Conservation (phyloP, 2,329 filamentous ascomycete species). For the Zopfia rhizophila region DNA sequence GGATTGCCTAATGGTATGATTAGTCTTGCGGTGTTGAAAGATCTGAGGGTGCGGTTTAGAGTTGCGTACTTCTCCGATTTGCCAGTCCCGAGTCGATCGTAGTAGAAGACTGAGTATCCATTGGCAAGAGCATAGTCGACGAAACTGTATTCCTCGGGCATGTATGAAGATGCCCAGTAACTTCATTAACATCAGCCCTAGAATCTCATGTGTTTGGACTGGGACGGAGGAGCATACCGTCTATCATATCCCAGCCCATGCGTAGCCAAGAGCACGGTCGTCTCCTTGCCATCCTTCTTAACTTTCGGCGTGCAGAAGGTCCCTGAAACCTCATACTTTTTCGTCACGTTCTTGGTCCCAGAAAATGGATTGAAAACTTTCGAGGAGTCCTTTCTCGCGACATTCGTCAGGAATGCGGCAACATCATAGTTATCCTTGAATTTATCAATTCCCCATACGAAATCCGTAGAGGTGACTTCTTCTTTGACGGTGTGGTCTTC, state of each 20-base stretch:
- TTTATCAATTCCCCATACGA: slow-evolving; percentile 2
- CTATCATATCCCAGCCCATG: slow-evolving; percentile 46
- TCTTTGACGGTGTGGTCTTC: slow-evolving; percentile 16
- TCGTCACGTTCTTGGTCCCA: slow-evolving; percentile 13
- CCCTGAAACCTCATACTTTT: slow-evolving; percentile 15
- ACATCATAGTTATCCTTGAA: slow-evolving; percentile 27
- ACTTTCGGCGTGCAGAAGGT: slow-evolving; percentile 23
- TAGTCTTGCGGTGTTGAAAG: background rate
- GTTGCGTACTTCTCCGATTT: slow-evolving; percentile 29
- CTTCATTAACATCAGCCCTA: slow-evolving; percentile 5
- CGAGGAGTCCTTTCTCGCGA: slow-evolving; percentile 1
- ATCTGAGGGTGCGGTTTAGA: background rate
- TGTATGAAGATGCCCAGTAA: slow-evolving; percentile 46
- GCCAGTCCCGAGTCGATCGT: slow-evolving; percentile 48
- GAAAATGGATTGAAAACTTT: slow-evolving; percentile 12
- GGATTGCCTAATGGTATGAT: slow-evolving; percentile 10
- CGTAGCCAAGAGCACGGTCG: slow-evolving; percentile 41
- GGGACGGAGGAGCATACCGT: slow-evolving; percentile 11
- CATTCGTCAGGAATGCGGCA: slow-evolving; percentile 6
- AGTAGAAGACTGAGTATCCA: slow-evolving; percentile 50
- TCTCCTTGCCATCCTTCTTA: slow-evolving; percentile 23
- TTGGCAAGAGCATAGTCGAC: slow-evolving; percentile 39
- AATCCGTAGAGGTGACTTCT: slow-evolving; percentile 11
- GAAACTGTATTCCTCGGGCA: slow-evolving; percentile 44
- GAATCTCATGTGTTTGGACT: background rate